phyloP scores from a whole-genome alignment of 176 grass and related monocot genomes.

The Triticum dicoccoides region DNA sequence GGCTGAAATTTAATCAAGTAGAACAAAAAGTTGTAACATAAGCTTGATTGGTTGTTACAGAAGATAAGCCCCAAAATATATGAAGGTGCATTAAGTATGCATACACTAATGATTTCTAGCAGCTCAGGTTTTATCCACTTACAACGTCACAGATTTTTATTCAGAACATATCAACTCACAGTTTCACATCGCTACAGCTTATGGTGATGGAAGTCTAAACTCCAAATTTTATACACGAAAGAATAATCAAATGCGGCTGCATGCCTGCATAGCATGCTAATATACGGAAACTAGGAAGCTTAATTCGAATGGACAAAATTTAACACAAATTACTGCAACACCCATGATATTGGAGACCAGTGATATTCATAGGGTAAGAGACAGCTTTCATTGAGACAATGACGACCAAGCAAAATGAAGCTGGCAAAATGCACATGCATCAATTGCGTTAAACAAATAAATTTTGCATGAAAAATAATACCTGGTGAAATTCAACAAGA shows the following conservation, averaged over 20 bases:
- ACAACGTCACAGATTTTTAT: neutral
- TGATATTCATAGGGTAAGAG: neutral
- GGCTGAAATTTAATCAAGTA: slow-evolving; percentile 47
- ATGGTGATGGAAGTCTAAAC: neutral
- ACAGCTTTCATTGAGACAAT: slow-evolving; percentile 8
- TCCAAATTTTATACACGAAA: neutral
- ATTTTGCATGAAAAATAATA: slow-evolving; percentile 25
- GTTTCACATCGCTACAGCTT: neutral
- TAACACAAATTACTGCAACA: neutral
- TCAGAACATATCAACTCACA: neutral
- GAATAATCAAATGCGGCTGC: neutral
- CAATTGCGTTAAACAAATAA: neutral
- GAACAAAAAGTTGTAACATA: slow-evolving; percentile 14
- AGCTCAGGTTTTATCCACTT: neutral
- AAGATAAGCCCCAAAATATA: neutral
- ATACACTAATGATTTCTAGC: neutral
- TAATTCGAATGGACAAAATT: neutral
- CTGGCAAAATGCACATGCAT: neutral
- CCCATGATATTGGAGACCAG: neutral
- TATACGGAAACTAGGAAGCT: neutral
- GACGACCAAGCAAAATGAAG: neutral
- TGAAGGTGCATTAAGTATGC: neutral
- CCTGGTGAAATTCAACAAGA: slow-evolving; percentile 99
- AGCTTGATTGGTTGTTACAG: neutral
- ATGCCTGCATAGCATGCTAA: neutral